A percentile compares a stretch with the other conserved stretches of the same genome.
phyloP scores from a whole-genome alignment of 371 early-diverging fungal species.

The Conidiobolus incongruus region DNA sequence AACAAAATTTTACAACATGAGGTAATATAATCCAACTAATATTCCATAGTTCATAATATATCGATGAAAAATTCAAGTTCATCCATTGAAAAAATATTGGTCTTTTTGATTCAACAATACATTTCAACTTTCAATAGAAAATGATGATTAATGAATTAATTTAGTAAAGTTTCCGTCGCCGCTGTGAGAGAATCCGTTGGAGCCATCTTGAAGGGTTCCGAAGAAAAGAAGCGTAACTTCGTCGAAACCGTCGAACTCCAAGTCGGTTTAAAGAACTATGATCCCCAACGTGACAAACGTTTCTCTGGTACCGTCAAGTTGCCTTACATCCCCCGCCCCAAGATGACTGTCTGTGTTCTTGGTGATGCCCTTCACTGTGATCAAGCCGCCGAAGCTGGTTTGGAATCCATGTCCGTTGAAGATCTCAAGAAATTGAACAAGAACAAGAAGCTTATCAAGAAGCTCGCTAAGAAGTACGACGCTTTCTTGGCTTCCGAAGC shows the following conservation, averaged over 20 bases:
- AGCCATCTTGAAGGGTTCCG: constrained; percentile 38
- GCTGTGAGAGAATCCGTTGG: constrained; percentile 68
- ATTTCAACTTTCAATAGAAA: constrained; percentile 5
- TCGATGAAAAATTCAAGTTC: too few species aligned
- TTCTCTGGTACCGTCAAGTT: constrained; percentile 93
- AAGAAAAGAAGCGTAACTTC: constrained; percentile 84
- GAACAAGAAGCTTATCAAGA: constrained; percentile 98
- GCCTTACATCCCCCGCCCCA: constrained; percentile 82
- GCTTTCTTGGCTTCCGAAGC: constrained; percentile 96
- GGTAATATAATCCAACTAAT: not conserved
- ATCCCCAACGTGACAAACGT: constrained; percentile 98
- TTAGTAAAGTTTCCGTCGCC: constrained; percentile 66
- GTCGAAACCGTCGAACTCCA: constrained; percentile 94
- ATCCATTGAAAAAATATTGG: too few species aligned
- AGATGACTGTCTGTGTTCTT: constrained; percentile 83
- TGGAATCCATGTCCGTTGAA: constrained; percentile 91
- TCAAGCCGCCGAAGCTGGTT: constrained; percentile 75
- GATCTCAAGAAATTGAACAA: constrained; percentile 98
- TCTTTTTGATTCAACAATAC: too few species aligned
- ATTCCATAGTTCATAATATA: not conserved
- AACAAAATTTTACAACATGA: too few species aligned
- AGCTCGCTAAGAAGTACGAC: constrained; percentile 84
- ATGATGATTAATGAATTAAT: not conserved
- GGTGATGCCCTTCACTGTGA: constrained; percentile 94
- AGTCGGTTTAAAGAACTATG: constrained; percentile 98